These are phyloP conservation scores for Rhizophagus clarus DNA, from an alignment of 192 early-diverging fungal genomes.

Conservation along the genomic window DNA sequence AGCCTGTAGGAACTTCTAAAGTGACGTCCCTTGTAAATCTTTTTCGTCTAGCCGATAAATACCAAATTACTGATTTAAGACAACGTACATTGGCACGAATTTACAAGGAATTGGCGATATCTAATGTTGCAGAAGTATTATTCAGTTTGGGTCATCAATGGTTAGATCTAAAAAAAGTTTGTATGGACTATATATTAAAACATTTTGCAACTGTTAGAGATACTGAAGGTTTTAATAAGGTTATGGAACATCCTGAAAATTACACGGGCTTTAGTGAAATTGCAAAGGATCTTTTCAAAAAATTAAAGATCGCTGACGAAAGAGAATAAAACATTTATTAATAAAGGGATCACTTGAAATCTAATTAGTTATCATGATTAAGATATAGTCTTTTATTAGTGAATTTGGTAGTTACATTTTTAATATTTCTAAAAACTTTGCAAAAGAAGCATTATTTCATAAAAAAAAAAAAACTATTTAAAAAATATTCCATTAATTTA, in stretches of 20 bases:
- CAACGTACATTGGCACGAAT: neutral
- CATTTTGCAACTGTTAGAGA: constrained; percentile 15
- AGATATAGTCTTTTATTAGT: too few species aligned
- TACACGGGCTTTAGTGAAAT: constrained; percentile 12
- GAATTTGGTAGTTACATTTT: too few species aligned
- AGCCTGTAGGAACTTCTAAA: neutral
- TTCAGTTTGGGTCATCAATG: constrained; percentile 12
- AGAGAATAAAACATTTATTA: neutral
- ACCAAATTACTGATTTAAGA: constrained; percentile 22
- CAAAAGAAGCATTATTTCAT: too few species aligned
- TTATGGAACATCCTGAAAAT: constrained; percentile 8
- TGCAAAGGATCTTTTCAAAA: constrained; percentile 10
- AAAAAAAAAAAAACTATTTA: too few species aligned
- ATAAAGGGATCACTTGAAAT: neutral
- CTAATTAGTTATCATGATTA: neutral
- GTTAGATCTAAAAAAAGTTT: constrained; percentile 11
- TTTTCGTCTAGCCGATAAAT: constrained; percentile 15
- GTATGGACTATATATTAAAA: constrained; percentile 14
- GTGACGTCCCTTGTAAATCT: constrained; percentile 9
- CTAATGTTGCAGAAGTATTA: constrained; percentile 14
- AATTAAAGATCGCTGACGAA: neutral
- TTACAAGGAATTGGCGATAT: constrained; percentile 15
- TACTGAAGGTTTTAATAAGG: constrained; percentile 23
- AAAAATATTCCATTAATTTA: neutral
- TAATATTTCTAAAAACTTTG: too few species aligned